These are phyloP conservation scores for Inosperma sp. DNA, from an alignment of 768 basidiomycete species.

Conservation along the genomic window DNA sequence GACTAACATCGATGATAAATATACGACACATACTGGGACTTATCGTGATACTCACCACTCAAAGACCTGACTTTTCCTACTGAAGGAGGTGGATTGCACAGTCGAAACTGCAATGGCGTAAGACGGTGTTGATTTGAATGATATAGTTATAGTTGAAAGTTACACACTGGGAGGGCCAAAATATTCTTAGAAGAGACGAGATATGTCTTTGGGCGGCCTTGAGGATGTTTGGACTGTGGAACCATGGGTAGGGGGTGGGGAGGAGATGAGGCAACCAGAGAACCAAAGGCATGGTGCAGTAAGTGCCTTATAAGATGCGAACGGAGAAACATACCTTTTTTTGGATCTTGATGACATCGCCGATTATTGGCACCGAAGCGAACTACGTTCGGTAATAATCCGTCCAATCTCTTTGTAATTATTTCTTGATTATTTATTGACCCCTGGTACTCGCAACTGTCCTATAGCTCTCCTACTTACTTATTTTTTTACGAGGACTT, in stretches of 20 bases:
- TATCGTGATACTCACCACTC: conserved; percentile 33
- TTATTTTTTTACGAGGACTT: too few species aligned
- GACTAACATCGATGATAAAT: conserved; percentile 29
- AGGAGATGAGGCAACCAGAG: conserved; percentile 4
- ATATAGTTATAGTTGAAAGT: neutral
- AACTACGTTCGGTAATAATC: neutral
- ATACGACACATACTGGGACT: conserved; percentile 4
- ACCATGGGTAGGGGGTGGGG: neutral
- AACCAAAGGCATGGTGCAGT: neutral
- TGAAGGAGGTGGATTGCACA: conserved; percentile 66
- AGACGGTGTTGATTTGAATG: neutral
- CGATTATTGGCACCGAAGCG: conserved; percentile 11
- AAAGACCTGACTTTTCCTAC: conserved; percentile 67
- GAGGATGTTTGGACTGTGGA: conserved; percentile 8
- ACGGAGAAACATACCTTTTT: neutral
- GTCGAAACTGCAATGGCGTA: conserved; percentile 38
- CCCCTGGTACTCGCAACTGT: too few species aligned
- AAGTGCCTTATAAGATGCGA: conserved; percentile 3
- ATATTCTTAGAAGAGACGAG: conserved; percentile 18
- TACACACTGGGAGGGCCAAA: conserved; percentile 19
- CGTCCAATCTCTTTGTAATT: neutral
- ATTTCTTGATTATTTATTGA: too few species aligned
- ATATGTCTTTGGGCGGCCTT: conserved; percentile 21
- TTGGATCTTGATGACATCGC: neutral
- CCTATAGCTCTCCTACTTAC: too few species aligned